Percentiles rank a stretch among this genome's conserved stretches.
These are phyloP conservation scores for Theileria luwenshuni DNA, from an alignment of 169 alveolate species.

Conservation along the genomic window DNA sequence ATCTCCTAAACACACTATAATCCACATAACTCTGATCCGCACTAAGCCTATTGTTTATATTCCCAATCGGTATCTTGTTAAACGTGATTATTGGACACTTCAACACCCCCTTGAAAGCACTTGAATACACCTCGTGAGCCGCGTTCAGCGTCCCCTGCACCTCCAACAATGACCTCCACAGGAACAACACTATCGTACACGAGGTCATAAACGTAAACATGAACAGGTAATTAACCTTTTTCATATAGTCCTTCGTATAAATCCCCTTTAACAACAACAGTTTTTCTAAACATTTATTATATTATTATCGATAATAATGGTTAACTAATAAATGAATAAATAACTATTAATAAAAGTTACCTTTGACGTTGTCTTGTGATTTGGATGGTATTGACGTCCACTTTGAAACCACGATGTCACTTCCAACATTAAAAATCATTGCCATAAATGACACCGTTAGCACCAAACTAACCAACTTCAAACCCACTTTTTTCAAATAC, in stretches of 20 bases:
- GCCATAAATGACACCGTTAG: conserved; percentile 32
- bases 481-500: conserved; percentile 53
- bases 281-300: conserved; percentile 14
- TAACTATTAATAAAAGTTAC: not conserved
- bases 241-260: not conserved
- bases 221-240: conserved; percentile 52
- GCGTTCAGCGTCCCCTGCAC: conserved; percentile 60
- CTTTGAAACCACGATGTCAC: conserved; percentile 48
- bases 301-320: not conserved
- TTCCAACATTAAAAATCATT: conserved; percentile 32
- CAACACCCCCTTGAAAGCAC: conserved; percentile 56
- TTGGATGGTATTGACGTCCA: conserved; percentile 42
- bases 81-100: conserved; percentile 45
- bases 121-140: conserved; percentile 42
- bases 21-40: conserved; percentile 70
- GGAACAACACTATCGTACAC: conserved; percentile 36
- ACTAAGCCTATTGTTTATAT: conserved; percentile 56
- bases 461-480: conserved; percentile 21
- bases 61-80: conserved; percentile 57
- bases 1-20: conserved; percentile 51
- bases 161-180: conserved; percentile 46
- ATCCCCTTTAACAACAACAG: not conserved
- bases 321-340: no score
- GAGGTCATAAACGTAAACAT: conserved; percentile 30
- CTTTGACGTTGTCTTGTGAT: not conserved